A percentile compares a stretch with the other conserved stretches of the same genome.
These are phyloP conservation scores for Thuja plicata DNA, from an alignment of 83 land plant species.

Conservation along the genomic window DNA sequence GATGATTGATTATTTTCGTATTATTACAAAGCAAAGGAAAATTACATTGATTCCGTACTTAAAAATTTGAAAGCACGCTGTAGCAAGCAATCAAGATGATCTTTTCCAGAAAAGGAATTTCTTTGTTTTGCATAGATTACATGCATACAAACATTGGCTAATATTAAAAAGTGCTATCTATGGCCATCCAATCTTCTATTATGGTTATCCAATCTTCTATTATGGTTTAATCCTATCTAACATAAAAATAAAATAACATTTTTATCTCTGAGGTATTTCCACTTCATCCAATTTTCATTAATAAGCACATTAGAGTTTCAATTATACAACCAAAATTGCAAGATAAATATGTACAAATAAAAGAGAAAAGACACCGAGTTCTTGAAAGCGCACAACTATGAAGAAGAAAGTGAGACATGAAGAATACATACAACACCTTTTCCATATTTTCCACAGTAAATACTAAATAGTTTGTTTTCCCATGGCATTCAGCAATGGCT, in stretches of 20 bases:
- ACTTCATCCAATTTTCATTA: neutral
- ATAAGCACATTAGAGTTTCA: neutral
- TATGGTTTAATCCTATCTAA: neutral
- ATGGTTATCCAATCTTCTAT: no score
- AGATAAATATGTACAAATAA: neutral
- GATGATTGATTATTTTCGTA: no score
- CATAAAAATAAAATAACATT: neutral
- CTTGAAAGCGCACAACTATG: neutral
- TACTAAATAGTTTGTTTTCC: conserved; percentile 65
- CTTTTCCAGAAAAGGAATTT: neutral
- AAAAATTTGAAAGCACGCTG: neutral
- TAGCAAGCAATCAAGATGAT: neutral
- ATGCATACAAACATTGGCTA: neutral
- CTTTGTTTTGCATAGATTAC: neutral
- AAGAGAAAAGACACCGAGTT: neutral
- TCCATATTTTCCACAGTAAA: conserved; percentile 85
- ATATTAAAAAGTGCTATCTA: neutral
- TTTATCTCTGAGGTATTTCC: neutral
- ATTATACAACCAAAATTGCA: neutral
- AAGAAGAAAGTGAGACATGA: neutral
- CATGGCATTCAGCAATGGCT: conserved; percentile 74
- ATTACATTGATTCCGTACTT: neutral
- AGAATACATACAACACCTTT: conserved; percentile 79
- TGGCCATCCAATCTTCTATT: neutral
- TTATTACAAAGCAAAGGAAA: neutral